Evolutionary conservation across 148 eudicot genomes (phyloP).

Genomic region (Vaccinium corymbosum): DNA sequence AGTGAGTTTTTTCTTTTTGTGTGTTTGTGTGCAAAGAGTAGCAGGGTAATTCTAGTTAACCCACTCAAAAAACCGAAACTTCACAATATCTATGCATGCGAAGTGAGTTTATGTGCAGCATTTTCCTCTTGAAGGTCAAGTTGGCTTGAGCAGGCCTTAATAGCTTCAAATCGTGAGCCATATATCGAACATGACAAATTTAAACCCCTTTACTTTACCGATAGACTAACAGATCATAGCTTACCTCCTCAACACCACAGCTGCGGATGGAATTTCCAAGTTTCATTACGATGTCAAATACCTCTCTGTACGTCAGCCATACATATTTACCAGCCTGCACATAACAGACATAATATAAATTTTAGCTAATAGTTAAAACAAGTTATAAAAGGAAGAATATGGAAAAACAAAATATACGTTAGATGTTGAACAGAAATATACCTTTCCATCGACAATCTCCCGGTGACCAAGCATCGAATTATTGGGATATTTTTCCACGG

Average conservation of each 20-base stretch:
- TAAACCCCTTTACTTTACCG: neutral
- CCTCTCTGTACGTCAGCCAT: conserved; percentile 88
- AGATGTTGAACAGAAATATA: conserved; percentile 21
- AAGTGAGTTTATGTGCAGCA: neutral
- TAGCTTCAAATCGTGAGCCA: neutral
- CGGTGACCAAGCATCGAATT: conserved; percentile 67
- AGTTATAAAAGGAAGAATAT: neutral
- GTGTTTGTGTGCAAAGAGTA: too few species aligned
- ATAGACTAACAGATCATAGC: conserved; percentile 10
- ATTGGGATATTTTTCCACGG: conserved; percentile 61
- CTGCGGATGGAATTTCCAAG: conserved; percentile 86
- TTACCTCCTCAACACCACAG: conserved; percentile 70
- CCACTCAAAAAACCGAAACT: too few species aligned
- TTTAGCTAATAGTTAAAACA: neutral
- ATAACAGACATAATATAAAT: conserved; percentile 12
- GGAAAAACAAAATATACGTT: neutral
- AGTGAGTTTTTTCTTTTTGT: neutral
- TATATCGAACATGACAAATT: neutral
- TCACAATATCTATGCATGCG: too few species aligned
- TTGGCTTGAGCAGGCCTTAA: conserved; percentile 3
- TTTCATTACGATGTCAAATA: conserved; percentile 62
- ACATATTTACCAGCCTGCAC: conserved; percentile 77
- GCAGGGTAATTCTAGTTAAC: too few species aligned
- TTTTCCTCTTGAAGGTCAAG: neutral
- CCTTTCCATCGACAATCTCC: conserved; percentile 71